Evolutionary conservation across 2,329 filamentous ascomycete genomes (phyloP).

Genomic region (Cryphonectria carpinicola): DNA sequence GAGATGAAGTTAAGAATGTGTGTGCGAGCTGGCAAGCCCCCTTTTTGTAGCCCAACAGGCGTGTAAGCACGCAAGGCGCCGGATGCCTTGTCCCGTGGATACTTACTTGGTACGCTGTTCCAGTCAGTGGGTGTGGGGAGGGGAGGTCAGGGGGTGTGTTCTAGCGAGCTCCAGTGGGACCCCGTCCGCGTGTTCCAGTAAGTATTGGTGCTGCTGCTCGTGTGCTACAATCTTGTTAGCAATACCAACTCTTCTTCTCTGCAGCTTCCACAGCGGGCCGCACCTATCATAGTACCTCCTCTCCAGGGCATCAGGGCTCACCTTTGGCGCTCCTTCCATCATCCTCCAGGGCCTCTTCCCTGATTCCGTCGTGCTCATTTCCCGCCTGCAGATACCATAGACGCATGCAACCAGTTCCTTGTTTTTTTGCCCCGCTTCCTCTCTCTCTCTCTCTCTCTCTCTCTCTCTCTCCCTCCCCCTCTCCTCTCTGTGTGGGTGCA

Average conservation of each 20-base stretch:
- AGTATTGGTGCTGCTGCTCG: neutral
- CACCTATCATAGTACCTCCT: neutral
- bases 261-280: neutral
- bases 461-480: neutral
- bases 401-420: neutral
- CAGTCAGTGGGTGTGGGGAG: neutral
- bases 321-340: neutral
- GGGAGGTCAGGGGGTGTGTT: neutral
- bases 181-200: neutral
- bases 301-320: neutral
- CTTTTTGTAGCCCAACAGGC: neutral
- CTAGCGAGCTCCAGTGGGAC: slow-evolving; percentile 4
- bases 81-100: neutral
- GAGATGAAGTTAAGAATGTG: neutral
- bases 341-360: slow-evolving; percentile 4
- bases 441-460: neutral
- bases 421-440: neutral
- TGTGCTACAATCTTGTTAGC: neutral
- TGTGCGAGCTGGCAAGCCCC: neutral
- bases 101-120: neutral
- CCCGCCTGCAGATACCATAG: neutral
- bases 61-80: neutral
- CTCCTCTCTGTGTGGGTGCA: neutral
- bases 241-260: neutral
- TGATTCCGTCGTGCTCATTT: slow-evolving; percentile 14